Conservation (phyloP, 2,329 filamentous ascomycete species). For the Ambrosiella cleistominuta region DNA sequence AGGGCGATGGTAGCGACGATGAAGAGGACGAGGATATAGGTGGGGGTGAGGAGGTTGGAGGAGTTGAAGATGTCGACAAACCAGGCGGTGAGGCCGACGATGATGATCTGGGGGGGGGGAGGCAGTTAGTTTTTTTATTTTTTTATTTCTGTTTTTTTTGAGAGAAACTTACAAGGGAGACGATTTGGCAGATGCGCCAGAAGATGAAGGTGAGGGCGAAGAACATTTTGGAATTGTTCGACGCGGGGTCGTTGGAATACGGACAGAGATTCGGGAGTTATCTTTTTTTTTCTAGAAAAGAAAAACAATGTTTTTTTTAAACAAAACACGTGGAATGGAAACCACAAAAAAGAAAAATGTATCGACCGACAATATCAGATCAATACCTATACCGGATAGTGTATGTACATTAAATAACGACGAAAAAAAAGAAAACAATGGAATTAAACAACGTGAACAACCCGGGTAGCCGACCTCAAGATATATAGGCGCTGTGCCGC, state of each 20-base stretch:
- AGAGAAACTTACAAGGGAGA: conserved; percentile 37
- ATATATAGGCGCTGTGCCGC: too few relatives aligned
- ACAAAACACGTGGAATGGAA: too few relatives aligned
- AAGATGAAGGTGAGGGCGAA: conserved; percentile 46
- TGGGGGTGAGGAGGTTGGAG: conserved; percentile 40
- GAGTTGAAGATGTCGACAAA: conserved; percentile 44
- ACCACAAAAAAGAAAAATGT: too few relatives aligned
- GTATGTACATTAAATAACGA: too few relatives aligned
- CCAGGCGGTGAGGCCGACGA: conserved; percentile 48
- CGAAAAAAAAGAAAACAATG: too few relatives aligned
- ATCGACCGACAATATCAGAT: too few relatives aligned
- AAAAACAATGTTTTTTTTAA: too few relatives aligned
- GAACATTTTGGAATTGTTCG: conserved; percentile 27
- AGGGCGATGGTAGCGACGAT: conserved; percentile 46
- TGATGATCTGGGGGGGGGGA: conserved; percentile 34
- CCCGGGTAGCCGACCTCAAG: too few relatives aligned
- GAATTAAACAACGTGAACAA: too few relatives aligned
- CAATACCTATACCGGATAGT: too few relatives aligned
- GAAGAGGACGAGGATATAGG: conserved; percentile 48
- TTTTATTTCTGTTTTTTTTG: background rate
- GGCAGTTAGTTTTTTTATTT: conserved; percentile 7
- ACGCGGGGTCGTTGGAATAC: background rate
- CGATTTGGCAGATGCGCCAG: conserved; percentile 43
- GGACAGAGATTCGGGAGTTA: background rate
- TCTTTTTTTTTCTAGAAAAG: too few relatives aligned